Percentiles rank a stretch among this genome's conserved stretches.
Conservation (phyloP, 495 filamentous ascomycete genomes). For the Daldinia childiae region DNA sequence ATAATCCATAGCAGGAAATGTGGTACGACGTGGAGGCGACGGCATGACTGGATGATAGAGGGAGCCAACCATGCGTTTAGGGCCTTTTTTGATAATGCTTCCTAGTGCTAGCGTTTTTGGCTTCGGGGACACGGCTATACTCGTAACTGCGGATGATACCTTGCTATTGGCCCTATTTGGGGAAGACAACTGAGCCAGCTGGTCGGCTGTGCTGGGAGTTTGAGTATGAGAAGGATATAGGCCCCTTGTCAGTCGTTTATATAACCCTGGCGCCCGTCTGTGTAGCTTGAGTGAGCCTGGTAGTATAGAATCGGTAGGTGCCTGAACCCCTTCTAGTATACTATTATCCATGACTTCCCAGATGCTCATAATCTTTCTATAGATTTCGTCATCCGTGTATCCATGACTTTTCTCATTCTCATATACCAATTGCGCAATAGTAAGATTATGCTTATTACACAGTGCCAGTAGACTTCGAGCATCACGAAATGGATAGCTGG, state of each 20-base stretch:
- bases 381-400: constrained; percentile 49
- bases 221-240: constrained; percentile 44
- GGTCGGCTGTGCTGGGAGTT: not conserved
- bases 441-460: constrained; percentile 50
- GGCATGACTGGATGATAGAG: constrained; percentile 47
- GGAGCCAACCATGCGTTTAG: constrained; percentile 46
- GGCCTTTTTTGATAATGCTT: constrained; percentile 27
- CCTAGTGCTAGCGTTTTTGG: constrained; percentile 12
- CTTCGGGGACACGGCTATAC: constrained; percentile 8
- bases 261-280: constrained; percentile 48
- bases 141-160: not conserved
- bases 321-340: constrained; percentile 50
- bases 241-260: constrained; percentile 46
- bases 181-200: constrained; percentile 23
- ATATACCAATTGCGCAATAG: constrained; percentile 50
- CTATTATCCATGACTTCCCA: constrained; percentile 53
- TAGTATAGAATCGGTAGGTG: constrained; percentile 41
- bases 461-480: constrained; percentile 45
- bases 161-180: not conserved
- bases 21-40: constrained; percentile 47
- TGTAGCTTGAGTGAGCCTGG: constrained; percentile 50
- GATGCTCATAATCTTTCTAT: constrained; percentile 46
- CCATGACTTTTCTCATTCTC: constrained; percentile 52
- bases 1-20: constrained; percentile 51
- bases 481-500: constrained; percentile 48